phyloP scores from a whole-genome alignment of 768 basidiomycete species.

The Termitomyces sp. region DNA sequence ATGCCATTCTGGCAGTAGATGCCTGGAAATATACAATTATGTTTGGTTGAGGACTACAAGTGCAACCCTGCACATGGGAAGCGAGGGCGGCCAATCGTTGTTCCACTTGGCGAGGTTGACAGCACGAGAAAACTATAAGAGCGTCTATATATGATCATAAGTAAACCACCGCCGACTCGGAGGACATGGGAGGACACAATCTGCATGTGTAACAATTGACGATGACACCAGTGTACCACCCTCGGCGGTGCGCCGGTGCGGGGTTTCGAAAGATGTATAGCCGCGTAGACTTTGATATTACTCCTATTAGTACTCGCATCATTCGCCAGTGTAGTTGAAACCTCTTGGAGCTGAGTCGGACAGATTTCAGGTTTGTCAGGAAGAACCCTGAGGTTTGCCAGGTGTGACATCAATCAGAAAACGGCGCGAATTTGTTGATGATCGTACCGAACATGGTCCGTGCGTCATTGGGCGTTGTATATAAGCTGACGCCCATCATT shows the following conservation, averaged over 20 bases:
- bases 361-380: too few species aligned
- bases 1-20: background rate
- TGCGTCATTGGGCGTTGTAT: slow-evolving; percentile 27
- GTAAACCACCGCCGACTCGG: background rate
- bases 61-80: background rate
- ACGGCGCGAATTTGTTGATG: too few species aligned
- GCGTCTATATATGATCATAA: background rate
- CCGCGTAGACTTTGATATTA: background rate
- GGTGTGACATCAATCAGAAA: too few species aligned
- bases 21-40: background rate
- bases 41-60: background rate
- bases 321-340: background rate
- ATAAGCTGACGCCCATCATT: slow-evolving; percentile 13
- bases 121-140: background rate
- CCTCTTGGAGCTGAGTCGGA: background rate
- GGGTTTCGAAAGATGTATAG: background rate
- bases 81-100: background rate
- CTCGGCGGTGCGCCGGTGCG: background rate
- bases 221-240: background rate
- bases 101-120: background rate
- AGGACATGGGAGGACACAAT: background rate
- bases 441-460: slow-evolving; percentile 26
- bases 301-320: background rate
- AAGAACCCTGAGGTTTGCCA: too few species aligned
- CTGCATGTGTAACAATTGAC: background rate